Evolutionary conservation across 116 monocot species (phyloP), one percentile per base, ranked within the genome.

Genomic region (Papilionanthe hybrid): DNA sequence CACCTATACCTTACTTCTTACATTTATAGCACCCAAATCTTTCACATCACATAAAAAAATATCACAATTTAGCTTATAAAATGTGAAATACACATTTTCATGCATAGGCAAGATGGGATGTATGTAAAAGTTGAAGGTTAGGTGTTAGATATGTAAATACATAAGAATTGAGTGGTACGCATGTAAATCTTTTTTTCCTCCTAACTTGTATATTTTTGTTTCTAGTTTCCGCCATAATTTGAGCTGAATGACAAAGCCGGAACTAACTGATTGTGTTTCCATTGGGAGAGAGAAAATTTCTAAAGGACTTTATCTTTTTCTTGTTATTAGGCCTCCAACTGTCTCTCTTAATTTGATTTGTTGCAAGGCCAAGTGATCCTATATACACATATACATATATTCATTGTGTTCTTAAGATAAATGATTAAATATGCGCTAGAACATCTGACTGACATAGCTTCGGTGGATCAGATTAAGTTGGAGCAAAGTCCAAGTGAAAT

Each of bases 401-500:
- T 73, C 9, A 73, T 73, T 44, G 44, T 73, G 69, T 69, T 30
- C 27, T 22, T 69, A 73, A 75, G 27, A 27, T 75, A 27, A 13
- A 75, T 75, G 20, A 73, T 9, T 75, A 1, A 47, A 12, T 50
- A 10, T 49, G 49, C 4, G 27, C 47, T 50, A 42, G 49, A 15
- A 27, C 45, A 48, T 75, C 49, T 75, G 43, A 73, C 22, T 73
- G 49, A 27, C 27, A 49, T 49, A 27, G 2, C 50, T 49, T 10
- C 12, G 37, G 72, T 75, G 9, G 50, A 50, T 47, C 84, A 96
- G 96, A 93, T 96, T 77, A 81, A 78, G 5, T 80, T 92, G 67
- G 96, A 96, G 77, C 78, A 93, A 72, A 82, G 82, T 67, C 86
- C 87, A 79, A 86, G 77, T 55, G 90, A 93, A 84, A 89, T 89